Percentiles rank a stretch among this genome's conserved stretches.
Evolutionary conservation across 2,329 filamentous ascomycete genomes (phyloP).

Genomic region (Didymella arachidicola): DNA sequence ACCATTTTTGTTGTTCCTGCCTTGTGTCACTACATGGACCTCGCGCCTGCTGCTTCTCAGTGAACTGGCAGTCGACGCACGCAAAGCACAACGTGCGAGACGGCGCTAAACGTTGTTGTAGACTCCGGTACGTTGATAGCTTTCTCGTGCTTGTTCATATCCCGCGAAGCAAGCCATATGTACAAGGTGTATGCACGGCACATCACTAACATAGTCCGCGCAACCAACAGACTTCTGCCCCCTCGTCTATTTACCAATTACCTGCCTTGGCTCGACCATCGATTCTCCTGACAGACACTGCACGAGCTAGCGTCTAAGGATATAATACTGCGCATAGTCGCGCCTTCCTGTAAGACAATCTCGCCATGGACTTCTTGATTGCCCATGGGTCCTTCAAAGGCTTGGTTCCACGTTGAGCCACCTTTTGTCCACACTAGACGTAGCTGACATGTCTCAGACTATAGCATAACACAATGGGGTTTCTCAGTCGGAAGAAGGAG

Average conservation of each 20-base stretch:
- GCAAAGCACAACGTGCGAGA: neutral
- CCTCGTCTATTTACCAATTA: conserved; percentile 19
- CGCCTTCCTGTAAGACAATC: conserved; percentile 10
- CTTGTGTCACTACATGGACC: conserved; percentile 40
- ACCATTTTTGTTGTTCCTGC: conserved; percentile 18
- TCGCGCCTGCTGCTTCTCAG: conserved; percentile 29
- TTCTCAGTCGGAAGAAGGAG: conserved; percentile 74
- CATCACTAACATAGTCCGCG: conserved; percentile 26
- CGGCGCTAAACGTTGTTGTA: neutral
- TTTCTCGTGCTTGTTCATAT: neutral
- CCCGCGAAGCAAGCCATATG: conserved; percentile 8
- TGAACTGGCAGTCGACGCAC: conserved; percentile 19
- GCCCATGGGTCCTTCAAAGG: conserved; percentile 4
- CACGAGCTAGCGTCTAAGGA: conserved; percentile 22
- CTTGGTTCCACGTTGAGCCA: neutral
- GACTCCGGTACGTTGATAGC: neutral
- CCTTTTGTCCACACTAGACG: neutral
- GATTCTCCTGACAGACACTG: conserved; percentile 3
- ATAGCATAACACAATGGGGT: conserved; percentile 72
- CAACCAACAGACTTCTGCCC: conserved; percentile 25
- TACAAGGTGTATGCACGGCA: conserved; percentile 21
- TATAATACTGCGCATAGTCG: conserved; percentile 18
- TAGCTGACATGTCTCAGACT: conserved; percentile 30
- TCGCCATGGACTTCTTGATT: neutral
- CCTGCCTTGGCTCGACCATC: conserved; percentile 19